Conservation (phyloP, 805 yeast species). For the Suhomyces pyralidae region DNA sequence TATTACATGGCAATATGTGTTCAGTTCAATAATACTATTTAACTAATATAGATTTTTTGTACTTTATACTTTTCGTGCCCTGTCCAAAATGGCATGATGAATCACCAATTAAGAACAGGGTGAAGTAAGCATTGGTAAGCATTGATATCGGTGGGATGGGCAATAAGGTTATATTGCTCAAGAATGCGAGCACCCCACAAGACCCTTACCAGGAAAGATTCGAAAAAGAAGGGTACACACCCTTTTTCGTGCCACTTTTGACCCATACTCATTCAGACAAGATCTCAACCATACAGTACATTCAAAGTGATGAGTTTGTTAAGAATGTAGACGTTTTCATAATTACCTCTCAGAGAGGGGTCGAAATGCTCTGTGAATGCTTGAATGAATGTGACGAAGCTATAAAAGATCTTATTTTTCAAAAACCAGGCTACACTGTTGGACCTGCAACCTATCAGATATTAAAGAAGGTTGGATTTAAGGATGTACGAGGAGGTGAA, state of each 20-base stretch:
- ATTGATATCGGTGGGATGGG: neutral
- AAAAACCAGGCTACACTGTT: constrained; percentile 72
- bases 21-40: neutral
- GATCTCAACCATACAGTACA: constrained; percentile 38
- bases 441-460: constrained; percentile 83
- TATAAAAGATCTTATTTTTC: constrained; percentile 27
- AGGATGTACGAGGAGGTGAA: constrained; percentile 64
- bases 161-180: constrained; percentile 49
- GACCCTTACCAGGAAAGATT: constrained; percentile 63
- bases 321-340: constrained; percentile 51
- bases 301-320: constrained; percentile 44
- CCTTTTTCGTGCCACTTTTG: constrained; percentile 70
- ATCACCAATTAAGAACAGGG: neutral
- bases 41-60: no score
- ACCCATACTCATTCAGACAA: constrained; percentile 59
- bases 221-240: constrained; percentile 29
- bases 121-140: neutral
- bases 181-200: constrained; percentile 64
- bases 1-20: neutral
- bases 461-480: constrained; percentile 60
- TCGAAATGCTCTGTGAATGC: constrained; percentile 63
- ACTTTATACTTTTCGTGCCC: neutral
- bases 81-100: neutral
- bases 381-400: constrained; percentile 26
- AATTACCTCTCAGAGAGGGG: constrained; percentile 89